Percentiles rank a stretch among this genome's conserved stretches.
Conservation (phyloP, 306 rosid genomes). For the Trifolium pratense region DNA sequence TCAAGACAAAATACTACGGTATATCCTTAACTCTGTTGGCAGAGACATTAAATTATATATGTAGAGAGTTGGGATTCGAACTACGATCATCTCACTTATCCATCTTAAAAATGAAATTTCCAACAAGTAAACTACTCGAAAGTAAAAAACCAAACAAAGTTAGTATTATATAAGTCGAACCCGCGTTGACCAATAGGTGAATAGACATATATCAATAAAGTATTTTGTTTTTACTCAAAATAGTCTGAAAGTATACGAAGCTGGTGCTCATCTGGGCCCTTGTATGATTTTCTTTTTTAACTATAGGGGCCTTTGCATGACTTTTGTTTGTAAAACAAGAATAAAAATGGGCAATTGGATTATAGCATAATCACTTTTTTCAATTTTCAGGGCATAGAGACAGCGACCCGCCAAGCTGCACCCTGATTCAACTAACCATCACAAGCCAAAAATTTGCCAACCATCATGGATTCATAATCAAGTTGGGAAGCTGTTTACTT, state of each 20-base stretch:
- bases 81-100: too few species aligned
- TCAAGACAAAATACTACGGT: too few species aligned
- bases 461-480: not conserved
- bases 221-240: not conserved
- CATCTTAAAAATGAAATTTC: too few species aligned
- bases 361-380: not conserved
- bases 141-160: not conserved
- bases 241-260: not conserved
- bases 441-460: not conserved
- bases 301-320: constrained; percentile 19
- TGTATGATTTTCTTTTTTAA: too few species aligned
- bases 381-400: not conserved
- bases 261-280: too few species aligned
- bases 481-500: too few species aligned
- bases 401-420: not conserved
- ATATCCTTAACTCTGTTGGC: too few species aligned
- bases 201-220: not conserved
- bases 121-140: too few species aligned
- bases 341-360: not conserved
- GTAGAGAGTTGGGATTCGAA: too few species aligned
- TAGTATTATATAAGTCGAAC: not conserved
- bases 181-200: not conserved
- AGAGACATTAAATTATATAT: too few species aligned
- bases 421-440: not conserved
- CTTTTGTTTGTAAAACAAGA: constrained; percentile 24